Evolutionary conservation across 163 green algal genomes (phyloP).

Genomic region (Dunaliella salina): DNA sequence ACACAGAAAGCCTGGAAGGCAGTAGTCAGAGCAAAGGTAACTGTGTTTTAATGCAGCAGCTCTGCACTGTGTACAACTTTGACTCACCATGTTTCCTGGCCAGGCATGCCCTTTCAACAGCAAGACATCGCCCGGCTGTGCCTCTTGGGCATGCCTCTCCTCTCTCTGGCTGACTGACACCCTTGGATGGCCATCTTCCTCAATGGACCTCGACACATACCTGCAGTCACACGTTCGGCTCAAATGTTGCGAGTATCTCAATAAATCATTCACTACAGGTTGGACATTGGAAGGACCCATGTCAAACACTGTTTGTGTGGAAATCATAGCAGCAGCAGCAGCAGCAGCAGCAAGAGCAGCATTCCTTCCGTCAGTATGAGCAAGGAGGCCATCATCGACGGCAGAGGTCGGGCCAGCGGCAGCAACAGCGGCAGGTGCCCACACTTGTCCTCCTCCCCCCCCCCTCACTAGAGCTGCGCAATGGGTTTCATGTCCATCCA

Average conservation of each 20-base stretch:
- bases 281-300: no score
- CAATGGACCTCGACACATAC: background rate
- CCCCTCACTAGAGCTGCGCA: no score
- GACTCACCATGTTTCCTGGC: slow-evolving; percentile 17
- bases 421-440: no score
- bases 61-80: no score
- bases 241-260: background rate
- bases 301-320: background rate
- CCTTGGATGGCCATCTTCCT: background rate
- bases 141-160: background rate
- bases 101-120: slow-evolving; percentile 29
- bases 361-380: no score
- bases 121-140: slow-evolving; percentile 20
- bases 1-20: background rate
- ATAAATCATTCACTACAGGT: no score
- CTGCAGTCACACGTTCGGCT: background rate
- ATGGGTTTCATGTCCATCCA: no score
- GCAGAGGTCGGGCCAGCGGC: no score
- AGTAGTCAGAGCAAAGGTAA: background rate
- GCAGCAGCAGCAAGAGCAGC: background rate
- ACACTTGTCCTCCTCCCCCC: no score
- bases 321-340: background rate
- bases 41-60: no score
- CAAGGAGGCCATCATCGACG: no score
- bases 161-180: slow-evolving; percentile 11